Evolutionary conservation across 108 stramenopile species (phyloP), one percentile per base, ranked within the genome.

Genomic region (Nitzschia palea): DNA sequence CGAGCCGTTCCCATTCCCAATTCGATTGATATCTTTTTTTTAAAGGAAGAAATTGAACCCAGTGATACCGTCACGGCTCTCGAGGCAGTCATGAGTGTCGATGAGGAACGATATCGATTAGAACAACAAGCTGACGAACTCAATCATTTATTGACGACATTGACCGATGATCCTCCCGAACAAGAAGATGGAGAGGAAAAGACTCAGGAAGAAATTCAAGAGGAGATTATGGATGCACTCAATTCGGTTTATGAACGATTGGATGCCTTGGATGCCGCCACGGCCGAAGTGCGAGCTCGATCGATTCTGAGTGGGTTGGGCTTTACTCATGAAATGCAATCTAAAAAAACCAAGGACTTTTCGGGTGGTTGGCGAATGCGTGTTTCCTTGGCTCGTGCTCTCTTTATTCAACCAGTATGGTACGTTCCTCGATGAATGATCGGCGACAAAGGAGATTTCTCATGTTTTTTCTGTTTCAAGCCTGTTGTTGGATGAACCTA

Each of bases 361-460:
- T 84, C 81, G 63, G 99, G 99, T 55, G 99, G 99, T 18, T 99
- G 99, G 99, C 73, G 98, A 25, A 99, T 99, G 98, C 81, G 98
- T 29, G 97, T 99, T 33, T 89, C 95, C 4, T 70, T 99, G 52
- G 97, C 97, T 20, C 73, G 96, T 22, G 99, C 99, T 23, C 80
- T 99, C 33, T 99, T 98, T 77, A 82, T 99, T 55, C 91, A 98
- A 80, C 99, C 99, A 20, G 93, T 66, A 67, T 99, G 62, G 59
- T 76, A 50, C 31, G 68, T 79, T 25, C 28, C 34, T 5, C 43
- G n/a, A n/a, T n/a, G n/a, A n/a, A 51, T 23, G 50, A 51, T 51
- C 12, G 20, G 50, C 50, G 50, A 5, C 5, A 23, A 14, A 42
- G 40, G 40, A 42, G 14, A 42, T 12, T 42, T 42, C 40, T 42